Conservation (phyloP, 805 yeast species). For the Candida oleophila region DNA sequence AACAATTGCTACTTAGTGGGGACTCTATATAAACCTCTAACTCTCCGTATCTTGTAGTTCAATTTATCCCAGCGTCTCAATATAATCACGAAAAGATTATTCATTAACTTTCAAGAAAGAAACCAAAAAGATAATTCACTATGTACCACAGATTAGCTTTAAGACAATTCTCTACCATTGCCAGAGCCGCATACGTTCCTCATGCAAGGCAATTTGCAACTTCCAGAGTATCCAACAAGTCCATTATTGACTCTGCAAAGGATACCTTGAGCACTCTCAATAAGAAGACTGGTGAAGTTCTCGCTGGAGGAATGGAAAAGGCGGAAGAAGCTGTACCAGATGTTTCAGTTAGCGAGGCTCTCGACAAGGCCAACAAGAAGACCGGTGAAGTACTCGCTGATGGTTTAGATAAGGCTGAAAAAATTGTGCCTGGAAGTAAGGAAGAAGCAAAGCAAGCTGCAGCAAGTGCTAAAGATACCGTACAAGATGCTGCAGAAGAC, state of each 20-base stretch:
- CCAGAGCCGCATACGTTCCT: neutral
- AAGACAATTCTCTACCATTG: neutral
- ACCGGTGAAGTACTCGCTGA: conserved; percentile 33
- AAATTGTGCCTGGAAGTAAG: conserved; percentile 10
- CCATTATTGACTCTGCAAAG: conserved; percentile 35
- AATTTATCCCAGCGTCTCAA: no score
- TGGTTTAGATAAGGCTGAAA: conserved; percentile 26
- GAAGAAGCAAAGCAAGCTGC: conserved; percentile 12
- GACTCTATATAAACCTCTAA: no score
- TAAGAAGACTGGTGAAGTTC: conserved; percentile 40
- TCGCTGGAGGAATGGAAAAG: conserved; percentile 40
- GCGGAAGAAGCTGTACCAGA: conserved; percentile 28
- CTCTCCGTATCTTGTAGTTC: no score
- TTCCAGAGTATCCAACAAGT: conserved; percentile 9
- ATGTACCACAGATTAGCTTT: conserved; percentile 4
- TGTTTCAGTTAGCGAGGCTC: conserved; percentile 19
- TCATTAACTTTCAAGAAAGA: neutral
- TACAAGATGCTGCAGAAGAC: conserved; percentile 6
- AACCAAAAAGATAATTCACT: neutral
- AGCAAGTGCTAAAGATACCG: conserved; percentile 10
- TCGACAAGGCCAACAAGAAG: conserved; percentile 25
- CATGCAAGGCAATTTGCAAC: neutral
- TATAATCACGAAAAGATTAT: no score
- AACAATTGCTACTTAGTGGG: no score
- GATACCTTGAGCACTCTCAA: conserved; percentile 30